Conservation (phyloP, 441 rosid genomes). For the Arabidopsis hybrid region DNA sequence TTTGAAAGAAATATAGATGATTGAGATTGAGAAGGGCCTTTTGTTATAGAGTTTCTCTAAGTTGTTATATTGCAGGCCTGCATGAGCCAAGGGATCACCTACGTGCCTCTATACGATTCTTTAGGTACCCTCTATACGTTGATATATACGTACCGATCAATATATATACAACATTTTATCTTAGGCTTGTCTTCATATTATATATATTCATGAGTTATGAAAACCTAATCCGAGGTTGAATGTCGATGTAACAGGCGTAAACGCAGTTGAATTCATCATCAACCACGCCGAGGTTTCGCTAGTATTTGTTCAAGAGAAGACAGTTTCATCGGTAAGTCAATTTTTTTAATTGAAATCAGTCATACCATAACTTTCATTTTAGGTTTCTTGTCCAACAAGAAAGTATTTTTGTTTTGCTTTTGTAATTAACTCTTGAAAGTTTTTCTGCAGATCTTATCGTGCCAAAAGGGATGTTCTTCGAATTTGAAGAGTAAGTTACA, state of each 20-base stretch:
- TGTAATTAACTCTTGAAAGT: conserved; percentile 9
- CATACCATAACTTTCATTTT: conserved; percentile 5
- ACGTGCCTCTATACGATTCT: conserved; percentile 86
- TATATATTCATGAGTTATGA: not conserved
- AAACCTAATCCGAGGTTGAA: not conserved
- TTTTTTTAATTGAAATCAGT: not conserved
- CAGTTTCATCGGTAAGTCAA: conserved; percentile 69
- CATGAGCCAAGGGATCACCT: conserved; percentile 75
- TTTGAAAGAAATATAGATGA: no score
- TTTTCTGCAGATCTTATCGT: conserved; percentile 68
- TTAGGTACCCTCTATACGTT: conserved; percentile 57
- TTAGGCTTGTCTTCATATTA: not conserved
- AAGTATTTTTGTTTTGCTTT: not conserved
- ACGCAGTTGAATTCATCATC: conserved; percentile 89
- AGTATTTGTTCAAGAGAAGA: conserved; percentile 81
- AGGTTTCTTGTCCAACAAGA: conserved; percentile 21
- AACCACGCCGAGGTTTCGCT: conserved; percentile 91
- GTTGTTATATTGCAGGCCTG: conserved; percentile 69
- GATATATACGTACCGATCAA: not conserved
- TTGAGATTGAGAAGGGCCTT: no score
- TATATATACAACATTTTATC: not conserved
- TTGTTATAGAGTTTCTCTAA: not conserved
- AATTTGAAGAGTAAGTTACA: conserved; percentile 71
- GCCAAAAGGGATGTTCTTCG: conserved; percentile 68
- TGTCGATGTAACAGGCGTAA: conserved; percentile 62